phyloP scores from a whole-genome alignment of 2,329 filamentous ascomycete genomes.

The Lasiodiplodia citricola region DNA sequence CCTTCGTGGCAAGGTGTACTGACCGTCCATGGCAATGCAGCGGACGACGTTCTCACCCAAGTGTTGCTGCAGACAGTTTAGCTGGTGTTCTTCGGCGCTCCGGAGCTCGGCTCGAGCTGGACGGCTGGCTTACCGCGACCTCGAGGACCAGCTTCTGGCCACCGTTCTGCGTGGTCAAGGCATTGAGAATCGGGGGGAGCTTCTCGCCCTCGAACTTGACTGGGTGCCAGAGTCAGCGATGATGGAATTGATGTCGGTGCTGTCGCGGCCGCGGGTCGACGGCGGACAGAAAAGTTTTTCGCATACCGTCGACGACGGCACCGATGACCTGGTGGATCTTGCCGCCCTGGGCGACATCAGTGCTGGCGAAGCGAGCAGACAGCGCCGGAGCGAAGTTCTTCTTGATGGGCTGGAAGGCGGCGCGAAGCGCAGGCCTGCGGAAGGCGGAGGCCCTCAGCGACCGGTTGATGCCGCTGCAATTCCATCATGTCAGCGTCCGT shows the following conservation, averaged over 20 bases:
- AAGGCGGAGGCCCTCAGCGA: constrained; percentile 66
- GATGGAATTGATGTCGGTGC: constrained; percentile 37
- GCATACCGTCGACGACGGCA: constrained; percentile 96
- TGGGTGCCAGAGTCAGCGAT: constrained; percentile 50
- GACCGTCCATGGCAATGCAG: constrained; percentile 99
- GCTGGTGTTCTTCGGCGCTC: constrained; percentile 28
- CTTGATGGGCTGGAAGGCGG: constrained; percentile 61
- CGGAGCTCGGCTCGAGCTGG: constrained; percentile 26
- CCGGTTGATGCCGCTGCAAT: constrained; percentile 67
- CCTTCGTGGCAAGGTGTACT: constrained; percentile 39
- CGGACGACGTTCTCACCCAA: constrained; percentile 98
- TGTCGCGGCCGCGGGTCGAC: constrained; percentile 20
- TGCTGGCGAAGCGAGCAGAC: constrained; percentile 66
- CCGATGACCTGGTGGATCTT: constrained; percentile 87
- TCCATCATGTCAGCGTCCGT: constrained; percentile 46
- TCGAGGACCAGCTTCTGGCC: constrained; percentile 95
- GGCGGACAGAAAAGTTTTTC: constrained; percentile 41
- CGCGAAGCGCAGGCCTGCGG: constrained; percentile 57
- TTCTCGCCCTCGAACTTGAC: constrained; percentile 96
- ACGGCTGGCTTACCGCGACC: constrained; percentile 74
- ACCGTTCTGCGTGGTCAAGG: constrained; percentile 87
- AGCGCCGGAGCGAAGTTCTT: constrained; percentile 64
- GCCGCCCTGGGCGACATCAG: constrained; percentile 62
- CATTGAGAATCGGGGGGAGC: constrained; percentile 97
- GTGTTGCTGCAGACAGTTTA: constrained; percentile 77